A percentile compares a stretch with the other conserved stretches of the same genome.
Conservation (phyloP, 441 rosid genomes). For the Erodium trifolium region DNA sequence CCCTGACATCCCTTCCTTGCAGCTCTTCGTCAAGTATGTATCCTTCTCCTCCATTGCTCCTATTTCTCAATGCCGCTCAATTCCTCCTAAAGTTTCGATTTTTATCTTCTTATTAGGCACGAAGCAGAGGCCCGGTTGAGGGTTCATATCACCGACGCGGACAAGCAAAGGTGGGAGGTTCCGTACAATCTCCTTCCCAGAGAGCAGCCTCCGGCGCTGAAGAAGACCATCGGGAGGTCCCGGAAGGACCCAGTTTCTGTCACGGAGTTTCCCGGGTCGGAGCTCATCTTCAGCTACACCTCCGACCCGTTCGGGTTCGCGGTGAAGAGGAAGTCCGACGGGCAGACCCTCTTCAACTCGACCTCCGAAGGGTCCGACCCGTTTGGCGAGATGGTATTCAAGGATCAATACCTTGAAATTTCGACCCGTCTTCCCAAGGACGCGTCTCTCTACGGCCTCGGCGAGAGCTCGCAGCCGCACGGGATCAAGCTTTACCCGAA, state of each 20-base stretch:
- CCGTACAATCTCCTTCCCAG: constrained; percentile 78
- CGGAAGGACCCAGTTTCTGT: constrained; percentile 41
- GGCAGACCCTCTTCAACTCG: constrained; percentile 72
- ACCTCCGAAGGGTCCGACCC: constrained; percentile 42
- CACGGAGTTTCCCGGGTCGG: constrained; percentile 49
- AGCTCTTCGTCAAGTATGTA: constrained; percentile 71
- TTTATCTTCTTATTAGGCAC: constrained; percentile 38
- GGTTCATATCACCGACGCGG: constrained; percentile 78
- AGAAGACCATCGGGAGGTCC: constrained; percentile 40
- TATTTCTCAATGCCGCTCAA: not conserved
- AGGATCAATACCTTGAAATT: constrained; percentile 90
- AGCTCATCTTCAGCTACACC: constrained; percentile 52
- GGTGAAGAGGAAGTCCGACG: constrained; percentile 67
- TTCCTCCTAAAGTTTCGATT: too few relatives aligned
- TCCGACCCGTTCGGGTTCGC: constrained; percentile 81
- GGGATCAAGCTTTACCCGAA: constrained; percentile 80
- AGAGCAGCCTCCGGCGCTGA: constrained; percentile 37
- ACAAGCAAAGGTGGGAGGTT: constrained; percentile 84
- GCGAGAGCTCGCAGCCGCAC: constrained; percentile 88
- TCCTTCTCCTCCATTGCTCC: not conserved
- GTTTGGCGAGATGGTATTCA: constrained; percentile 61
- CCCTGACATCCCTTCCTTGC: constrained; percentile 63
- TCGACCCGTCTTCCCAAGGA: constrained; percentile 66
- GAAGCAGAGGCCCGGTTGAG: constrained; percentile 65
- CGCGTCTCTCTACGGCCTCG: constrained; percentile 83